Percentiles rank a stretch among this genome's conserved stretches.
These are phyloP conservation scores for Dactylellina leptospora DNA, from an alignment of 2,329 filamentous ascomycete genomes.

Conservation along the genomic window DNA sequence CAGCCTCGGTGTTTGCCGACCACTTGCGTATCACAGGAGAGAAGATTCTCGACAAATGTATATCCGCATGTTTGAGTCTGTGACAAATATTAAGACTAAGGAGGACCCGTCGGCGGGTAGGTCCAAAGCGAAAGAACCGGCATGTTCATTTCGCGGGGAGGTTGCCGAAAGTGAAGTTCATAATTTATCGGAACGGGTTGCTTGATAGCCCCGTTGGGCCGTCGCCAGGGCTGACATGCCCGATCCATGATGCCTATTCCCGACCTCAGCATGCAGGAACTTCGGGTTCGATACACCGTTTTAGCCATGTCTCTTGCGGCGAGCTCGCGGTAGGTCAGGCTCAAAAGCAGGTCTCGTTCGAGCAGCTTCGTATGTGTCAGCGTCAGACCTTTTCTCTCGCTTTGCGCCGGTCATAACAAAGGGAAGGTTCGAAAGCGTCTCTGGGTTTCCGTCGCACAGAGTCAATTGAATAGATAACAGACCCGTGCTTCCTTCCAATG, in stretches of 20 bases:
- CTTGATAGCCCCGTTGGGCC: constrained; percentile 13
- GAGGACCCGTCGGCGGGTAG: not conserved
- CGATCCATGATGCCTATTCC: constrained; percentile 30
- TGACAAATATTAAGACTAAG: constrained; percentile 4
- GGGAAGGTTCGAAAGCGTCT: constrained; percentile 10
- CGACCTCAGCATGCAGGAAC: constrained; percentile 18
- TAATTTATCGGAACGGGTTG: constrained; percentile 1
- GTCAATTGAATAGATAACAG: not conserved
- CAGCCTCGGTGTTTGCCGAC: constrained; percentile 18
- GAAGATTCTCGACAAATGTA: constrained; percentile 11
- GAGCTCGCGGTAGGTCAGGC: constrained; percentile 7
- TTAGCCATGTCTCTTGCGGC: constrained; percentile 23
- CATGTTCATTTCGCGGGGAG: not conserved
- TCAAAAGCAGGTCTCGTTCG: constrained; percentile 13
- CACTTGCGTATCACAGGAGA: not conserved
- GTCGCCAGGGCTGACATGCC: constrained; percentile 27
- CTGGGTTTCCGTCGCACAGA: not conserved
- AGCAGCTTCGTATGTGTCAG: constrained; percentile 43
- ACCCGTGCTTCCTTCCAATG: constrained; percentile 2
- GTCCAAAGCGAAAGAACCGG: not conserved
- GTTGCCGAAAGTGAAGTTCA: constrained; percentile 25
- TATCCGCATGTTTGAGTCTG: no score
- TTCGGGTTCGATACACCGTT: constrained; percentile 46
- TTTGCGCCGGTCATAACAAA: constrained; percentile 4
- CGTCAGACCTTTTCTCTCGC: constrained; percentile 12